These are phyloP conservation scores for Boechera divaricarpa DNA, from an alignment of 345 rosid genomes.

Conservation along the genomic window DNA sequence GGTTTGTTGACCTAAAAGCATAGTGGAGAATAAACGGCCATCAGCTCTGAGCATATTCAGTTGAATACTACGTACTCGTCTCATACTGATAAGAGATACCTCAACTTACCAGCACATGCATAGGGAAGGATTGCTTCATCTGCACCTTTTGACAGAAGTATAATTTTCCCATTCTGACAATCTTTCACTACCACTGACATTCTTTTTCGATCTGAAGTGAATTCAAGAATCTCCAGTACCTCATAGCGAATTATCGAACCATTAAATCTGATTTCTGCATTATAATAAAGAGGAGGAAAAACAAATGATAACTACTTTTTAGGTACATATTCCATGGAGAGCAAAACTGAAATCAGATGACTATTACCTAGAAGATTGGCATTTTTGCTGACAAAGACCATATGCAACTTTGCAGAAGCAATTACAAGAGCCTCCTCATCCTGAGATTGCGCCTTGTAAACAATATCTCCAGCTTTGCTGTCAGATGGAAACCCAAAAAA, in stretches of 20 bases:
- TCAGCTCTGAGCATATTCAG: conserved; percentile 27
- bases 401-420: conserved; percentile 89
- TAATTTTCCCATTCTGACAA: conserved; percentile 71
- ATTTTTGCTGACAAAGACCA: conserved; percentile 72
- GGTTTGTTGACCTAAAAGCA: conserved; percentile 80
- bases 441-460: conserved; percentile 95
- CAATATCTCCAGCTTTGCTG: conserved; percentile 83
- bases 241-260: conserved; percentile 65
- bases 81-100: conserved; percentile 28
- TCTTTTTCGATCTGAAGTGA: conserved; percentile 97
- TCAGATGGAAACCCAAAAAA: conserved; percentile 26
- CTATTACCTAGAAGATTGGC: conserved; percentile 75
- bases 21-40: conserved; percentile 28
- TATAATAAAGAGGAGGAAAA: conserved; percentile 35
- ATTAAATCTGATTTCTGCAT: conserved; percentile 79
- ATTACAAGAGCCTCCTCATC: conserved; percentile 98
- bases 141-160: conserved; percentile 93
- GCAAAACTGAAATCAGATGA: conserved; percentile 40
- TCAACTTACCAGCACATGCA: conserved; percentile 66
- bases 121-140: conserved; percentile 94
- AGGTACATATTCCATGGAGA: conserved; percentile 31
- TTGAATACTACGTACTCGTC: conserved; percentile 4
- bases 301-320: conserved; percentile 26
- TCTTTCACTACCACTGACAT: conserved; percentile 94
- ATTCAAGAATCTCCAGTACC: conserved; percentile 85